Base-by-base conservation (phyloP, 805 yeast species). In the Pichia manshurica region DNA sequence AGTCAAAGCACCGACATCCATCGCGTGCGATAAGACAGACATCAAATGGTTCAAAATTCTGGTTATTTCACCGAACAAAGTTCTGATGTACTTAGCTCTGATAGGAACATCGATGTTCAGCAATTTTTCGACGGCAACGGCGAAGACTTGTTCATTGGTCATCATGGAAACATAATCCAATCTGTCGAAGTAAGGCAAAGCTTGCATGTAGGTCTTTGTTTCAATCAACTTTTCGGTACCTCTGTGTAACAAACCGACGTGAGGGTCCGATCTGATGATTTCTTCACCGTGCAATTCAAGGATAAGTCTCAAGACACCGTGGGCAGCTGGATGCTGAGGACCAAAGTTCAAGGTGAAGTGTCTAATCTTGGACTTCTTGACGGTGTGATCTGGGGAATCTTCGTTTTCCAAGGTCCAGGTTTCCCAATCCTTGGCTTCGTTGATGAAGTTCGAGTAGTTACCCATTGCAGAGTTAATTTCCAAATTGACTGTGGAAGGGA, bases 301-400 rank as follows among this genome's bases (percentile, higher is more conserved):
- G 66, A 87, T 87, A 66, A 87, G 74, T 64, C 95, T 78, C 72
- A 87, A 73, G 68, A 87, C 96, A 56, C 96, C 96, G 71, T 87
- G 96, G 25, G 95, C 95, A 53, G 96, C 96, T 21, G 96, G 96
- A 72, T 87, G 96, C 70, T 87, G 96, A 42, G 96, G 96, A 33
- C 95, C 96, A 64, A 87, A 87, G 69, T 87, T 87, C 64, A 87
- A 81, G 43, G 95, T 87, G 72, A 87, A 87, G 64, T 86, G 95
- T 66, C 95, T 81, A 62, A 87, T 81, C 65, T 85, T 75, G 19
- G 70, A 65, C 55, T 68, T 68, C 49, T 67, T 58, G 19, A 63
- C 58, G 10, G 63, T 62, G 45, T 52, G 65, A 39, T 66, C 69
- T 10, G 71, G 69, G 8, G 68, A 61, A 55, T 67, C 70, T 48